Evolutionary conservation across 1,284 basidiomycete species (phyloP).

Genomic region (Meripilus lineatus): DNA sequence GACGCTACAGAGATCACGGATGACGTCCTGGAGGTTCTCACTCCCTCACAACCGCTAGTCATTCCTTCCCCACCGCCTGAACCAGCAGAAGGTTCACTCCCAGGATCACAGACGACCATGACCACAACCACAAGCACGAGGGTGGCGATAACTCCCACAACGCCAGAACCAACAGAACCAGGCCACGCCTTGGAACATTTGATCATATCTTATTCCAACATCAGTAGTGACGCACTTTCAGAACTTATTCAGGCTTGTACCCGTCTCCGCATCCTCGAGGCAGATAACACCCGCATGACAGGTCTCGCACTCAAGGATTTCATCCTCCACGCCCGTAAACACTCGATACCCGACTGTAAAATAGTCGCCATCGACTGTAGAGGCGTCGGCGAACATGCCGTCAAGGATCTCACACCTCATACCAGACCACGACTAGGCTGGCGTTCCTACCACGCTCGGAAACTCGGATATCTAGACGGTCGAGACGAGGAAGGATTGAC

Average conservation of each 20-base stretch:
- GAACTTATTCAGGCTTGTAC: conserved; percentile 62
- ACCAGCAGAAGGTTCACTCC: conserved; percentile 10
- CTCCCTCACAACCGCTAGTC: too few species aligned
- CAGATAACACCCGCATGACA: conserved; percentile 74
- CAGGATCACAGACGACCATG: neutral
- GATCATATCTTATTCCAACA: conserved; percentile 63
- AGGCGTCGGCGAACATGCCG: conserved; percentile 52
- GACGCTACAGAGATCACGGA: conserved; percentile 77
- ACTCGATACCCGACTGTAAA: conserved; percentile 45
- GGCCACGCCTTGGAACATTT: conserved; percentile 73
- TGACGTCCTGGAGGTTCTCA: conserved; percentile 60
- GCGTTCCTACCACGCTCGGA: conserved; percentile 62
- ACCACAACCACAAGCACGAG: neutral
- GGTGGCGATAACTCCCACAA: neutral
- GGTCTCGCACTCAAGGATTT: conserved; percentile 65
- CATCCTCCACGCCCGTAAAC: conserved; percentile 46
- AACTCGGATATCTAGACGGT: conserved; percentile 61
- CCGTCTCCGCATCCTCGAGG: conserved; percentile 62
- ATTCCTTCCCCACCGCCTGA: conserved; percentile 8
- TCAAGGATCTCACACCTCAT: conserved; percentile 50
- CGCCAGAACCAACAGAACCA: conserved; percentile 23
- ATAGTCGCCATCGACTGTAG: conserved; percentile 77
- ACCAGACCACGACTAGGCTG: conserved; percentile 72
- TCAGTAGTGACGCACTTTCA: conserved; percentile 62
- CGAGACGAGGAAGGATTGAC: conserved; percentile 50